Percentiles rank a stretch among this genome's conserved stretches.
phyloP scores from a whole-genome alignment of 345 rosid species.

The Eucalyptus tenuipes region DNA sequence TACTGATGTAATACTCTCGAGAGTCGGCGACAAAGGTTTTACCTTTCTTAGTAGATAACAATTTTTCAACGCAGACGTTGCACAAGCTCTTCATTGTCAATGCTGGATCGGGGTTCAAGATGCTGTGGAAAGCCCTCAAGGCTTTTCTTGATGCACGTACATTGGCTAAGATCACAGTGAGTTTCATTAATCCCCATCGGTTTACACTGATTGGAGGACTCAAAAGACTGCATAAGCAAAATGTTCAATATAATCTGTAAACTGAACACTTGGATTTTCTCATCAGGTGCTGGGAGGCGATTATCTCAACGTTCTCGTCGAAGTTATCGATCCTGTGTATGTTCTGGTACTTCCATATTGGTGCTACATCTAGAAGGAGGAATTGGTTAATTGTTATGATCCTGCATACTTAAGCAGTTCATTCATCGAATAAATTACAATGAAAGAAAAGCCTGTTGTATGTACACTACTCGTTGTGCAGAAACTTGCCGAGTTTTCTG shows the following conservation, averaged over 20 bases:
- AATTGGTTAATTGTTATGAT: background rate
- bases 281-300: conserved; percentile 44
- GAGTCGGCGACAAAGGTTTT: background rate
- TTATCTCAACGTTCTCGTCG: conserved; percentile 19
- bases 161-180: conserved; percentile 39
- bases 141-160: conserved; percentile 45
- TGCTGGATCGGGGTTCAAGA: conserved; percentile 51
- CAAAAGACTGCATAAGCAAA: background rate
- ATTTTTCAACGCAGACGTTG: conserved; percentile 17
- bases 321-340: conserved; percentile 19
- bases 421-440: background rate
- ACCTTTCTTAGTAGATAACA: background rate
- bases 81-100: conserved; percentile 40
- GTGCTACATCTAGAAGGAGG: background rate
- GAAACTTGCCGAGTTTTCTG: conserved; percentile 47
- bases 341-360: background rate
- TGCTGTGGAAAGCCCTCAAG: conserved; percentile 52
- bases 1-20: background rate
- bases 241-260: background rate
- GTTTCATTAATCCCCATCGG: background rate
- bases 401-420: background rate
- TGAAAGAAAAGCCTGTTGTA: background rate
- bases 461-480: background rate
- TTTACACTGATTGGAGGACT: background rate
- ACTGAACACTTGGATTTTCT: background rate